Base-by-base conservation (phyloP, 2,329 filamentous ascomycete genomes). In the Nemania diffusa region DNA sequence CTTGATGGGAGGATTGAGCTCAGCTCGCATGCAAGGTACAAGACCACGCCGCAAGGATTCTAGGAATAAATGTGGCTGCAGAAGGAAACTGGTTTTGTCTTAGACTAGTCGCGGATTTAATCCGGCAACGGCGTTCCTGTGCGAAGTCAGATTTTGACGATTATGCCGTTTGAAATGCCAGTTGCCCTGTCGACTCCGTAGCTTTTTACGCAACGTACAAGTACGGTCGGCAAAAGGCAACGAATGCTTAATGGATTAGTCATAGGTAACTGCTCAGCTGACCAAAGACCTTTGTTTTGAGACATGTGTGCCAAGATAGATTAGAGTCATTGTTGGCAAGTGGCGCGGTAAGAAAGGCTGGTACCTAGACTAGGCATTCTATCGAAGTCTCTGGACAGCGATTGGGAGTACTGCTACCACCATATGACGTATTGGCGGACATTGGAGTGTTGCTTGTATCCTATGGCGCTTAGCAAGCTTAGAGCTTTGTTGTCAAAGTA, bases 1-100 rank as follows among this genome's bases (percentile, higher is more conserved):
- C 13, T 15, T 40, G 37, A 40, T 17, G 11, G 37, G 37, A 13
- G 11, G 29, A 29, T 27, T 51, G 24, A 27, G 24, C 22, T 53
- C 51, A 53, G 51, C 48, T 44, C 17, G 24, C n/a, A 24, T 61
- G 57, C 57, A 61, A 61, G 57, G 57, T 52, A 61, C 57, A 17
- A 26, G 42, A 27, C 42, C 37, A 48, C 22, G 40, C 55, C n/a
- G 29, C 46, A 51, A 51, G 57, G 46, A 24, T 60, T 51, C 22
- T n/a, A 24, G 5, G 24, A n/a, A n/a, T n/a, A n/a, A 22, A 7
- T 53, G 51, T 9, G 26, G 50, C 27, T 26, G 22, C 8, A 7
- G 11, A 50, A 26, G 9, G 5, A 24, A n/a, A 9, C 22, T 27
- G 6, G 8, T n/a, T 5, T 8, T 4, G 17, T 40, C 9, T 40